These are phyloP conservation scores for Fusarium xylarioides DNA, from an alignment of 2,329 filamentous ascomycete genomes.

Conservation along the genomic window DNA sequence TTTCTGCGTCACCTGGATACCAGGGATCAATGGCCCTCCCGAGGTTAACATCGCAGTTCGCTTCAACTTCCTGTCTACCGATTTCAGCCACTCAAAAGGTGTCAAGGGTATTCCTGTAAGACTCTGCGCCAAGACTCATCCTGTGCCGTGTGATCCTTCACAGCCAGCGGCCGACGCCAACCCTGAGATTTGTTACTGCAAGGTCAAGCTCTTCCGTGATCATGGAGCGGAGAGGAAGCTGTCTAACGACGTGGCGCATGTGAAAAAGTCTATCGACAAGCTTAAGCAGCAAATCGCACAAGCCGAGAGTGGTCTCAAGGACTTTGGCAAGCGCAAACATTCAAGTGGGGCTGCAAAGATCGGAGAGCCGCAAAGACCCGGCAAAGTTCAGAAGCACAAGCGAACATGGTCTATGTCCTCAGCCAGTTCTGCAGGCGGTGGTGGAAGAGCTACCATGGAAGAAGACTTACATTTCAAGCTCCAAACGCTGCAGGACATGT, in stretches of 20 bases:
- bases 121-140: conserved; percentile 88
- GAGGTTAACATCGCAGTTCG: conserved; percentile 91
- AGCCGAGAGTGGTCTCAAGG: conserved; percentile 72
- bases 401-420: conserved; percentile 96
- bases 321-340: conserved; percentile 72
- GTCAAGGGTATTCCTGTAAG: conserved; percentile 97
- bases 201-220: conserved; percentile 96
- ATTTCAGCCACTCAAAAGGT: conserved; percentile 98
- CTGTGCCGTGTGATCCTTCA: conserved; percentile 64
- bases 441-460: conserved; percentile 63
- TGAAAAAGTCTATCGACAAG: conserved; percentile 97
- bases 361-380: conserved; percentile 67
- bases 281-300: conserved; percentile 92
- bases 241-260: conserved; percentile 91
- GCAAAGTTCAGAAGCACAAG: conserved; percentile 91
- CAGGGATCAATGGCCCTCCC: conserved; percentile 70
- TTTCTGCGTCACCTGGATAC: conserved; percentile 90
- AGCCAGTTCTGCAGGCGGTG: conserved; percentile 65
- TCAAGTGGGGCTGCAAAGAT: conserved; percentile 58
- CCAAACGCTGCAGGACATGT: conserved; percentile 85
- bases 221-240: conserved; percentile 95
- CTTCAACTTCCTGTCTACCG: conserved; percentile 98
- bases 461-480: conserved; percentile 84
- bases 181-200: conserved; percentile 89
- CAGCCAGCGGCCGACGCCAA: conserved; percentile 55